Evolutionary conservation across 768 basidiomycete species (phyloP).

Genomic region (Tylopilus rubrobrunneus): DNA sequence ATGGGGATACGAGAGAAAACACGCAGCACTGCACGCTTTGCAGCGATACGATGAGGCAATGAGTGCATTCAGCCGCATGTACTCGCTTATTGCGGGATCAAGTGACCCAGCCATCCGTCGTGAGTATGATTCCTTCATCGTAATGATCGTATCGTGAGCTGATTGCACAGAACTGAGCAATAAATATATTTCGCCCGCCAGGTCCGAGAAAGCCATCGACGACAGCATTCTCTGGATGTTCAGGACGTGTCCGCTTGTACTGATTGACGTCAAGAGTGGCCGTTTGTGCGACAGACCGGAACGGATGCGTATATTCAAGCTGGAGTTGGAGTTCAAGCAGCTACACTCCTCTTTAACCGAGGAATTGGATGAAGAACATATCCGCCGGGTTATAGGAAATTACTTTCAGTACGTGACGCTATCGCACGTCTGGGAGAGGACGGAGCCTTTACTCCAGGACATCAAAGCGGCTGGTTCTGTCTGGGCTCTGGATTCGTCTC

Average conservation of each 20-base stretch:
- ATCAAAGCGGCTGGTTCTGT: constrained; percentile 1
- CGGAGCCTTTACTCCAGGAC: constrained; percentile 9
- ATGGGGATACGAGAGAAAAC: too few relatives aligned
- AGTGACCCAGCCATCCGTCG: too few relatives aligned
- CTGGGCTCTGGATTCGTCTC: constrained; percentile 4
- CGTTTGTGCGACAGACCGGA: not conserved
- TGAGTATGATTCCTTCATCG: too few relatives aligned
- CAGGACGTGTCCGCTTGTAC: not conserved
- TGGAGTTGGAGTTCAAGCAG: not conserved
- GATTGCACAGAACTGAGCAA: not conserved
- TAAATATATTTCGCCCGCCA: not conserved
- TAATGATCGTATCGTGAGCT: too few relatives aligned
- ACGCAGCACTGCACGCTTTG: too few relatives aligned
- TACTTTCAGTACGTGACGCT: constrained; percentile 12
- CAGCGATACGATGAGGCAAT: too few relatives aligned
- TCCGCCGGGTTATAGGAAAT: not conserved
- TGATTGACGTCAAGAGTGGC: constrained; percentile 1
- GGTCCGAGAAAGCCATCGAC: not conserved
- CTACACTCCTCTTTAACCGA: constrained; percentile 8
- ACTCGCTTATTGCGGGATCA: too few relatives aligned
- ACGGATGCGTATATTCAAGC: not conserved
- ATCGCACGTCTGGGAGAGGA: constrained; percentile 12
- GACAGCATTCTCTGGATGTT: not conserved
- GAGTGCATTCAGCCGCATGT: too few relatives aligned
- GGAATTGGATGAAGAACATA: not conserved